Evolutionary conservation across 192 early-diverging fungal species (phyloP).

Genomic region (Rhizophagus clarus): DNA sequence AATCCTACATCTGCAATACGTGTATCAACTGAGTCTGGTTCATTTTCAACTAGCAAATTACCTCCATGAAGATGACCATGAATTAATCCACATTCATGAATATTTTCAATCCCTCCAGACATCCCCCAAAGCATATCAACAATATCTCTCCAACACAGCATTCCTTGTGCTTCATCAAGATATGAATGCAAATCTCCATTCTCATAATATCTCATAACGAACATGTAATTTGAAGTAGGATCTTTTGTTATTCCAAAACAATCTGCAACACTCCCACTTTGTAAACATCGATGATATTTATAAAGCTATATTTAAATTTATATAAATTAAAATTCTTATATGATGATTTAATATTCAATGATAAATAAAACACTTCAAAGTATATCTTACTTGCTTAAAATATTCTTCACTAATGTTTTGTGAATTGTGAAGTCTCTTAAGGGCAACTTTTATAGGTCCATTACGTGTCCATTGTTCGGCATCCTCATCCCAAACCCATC

Average conservation of each 20-base stretch:
- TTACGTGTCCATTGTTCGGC: not conserved
- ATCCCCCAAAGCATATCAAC: not conserved
- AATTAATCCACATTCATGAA: not conserved
- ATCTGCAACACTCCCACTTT: not conserved
- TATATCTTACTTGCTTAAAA: not conserved
- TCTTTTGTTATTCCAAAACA: not conserved
- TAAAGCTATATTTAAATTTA: not conserved
- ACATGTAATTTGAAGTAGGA: not conserved
- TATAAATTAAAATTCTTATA: not conserved
- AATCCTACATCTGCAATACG: constrained; percentile 20
- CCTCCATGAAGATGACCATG: constrained; percentile 19
- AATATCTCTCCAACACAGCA: constrained; percentile 1
- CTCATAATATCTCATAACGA: not conserved
- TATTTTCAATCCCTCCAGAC: not conserved
- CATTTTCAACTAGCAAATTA: constrained; percentile 4
- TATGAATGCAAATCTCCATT: not conserved
- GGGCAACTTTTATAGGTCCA: not conserved
- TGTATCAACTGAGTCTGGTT: not conserved
- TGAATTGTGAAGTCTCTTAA: not conserved
- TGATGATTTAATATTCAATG: too few relatives aligned
- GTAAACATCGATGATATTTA: not conserved
- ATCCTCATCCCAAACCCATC: not conserved
- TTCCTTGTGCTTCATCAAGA: not conserved
- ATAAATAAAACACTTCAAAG: too few relatives aligned
- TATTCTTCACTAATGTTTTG: not conserved